A percentile compares a stretch with the other conserved stretches of the same genome.
Conservation (phyloP, 83 land plant species). For the Picea mariana region DNA sequence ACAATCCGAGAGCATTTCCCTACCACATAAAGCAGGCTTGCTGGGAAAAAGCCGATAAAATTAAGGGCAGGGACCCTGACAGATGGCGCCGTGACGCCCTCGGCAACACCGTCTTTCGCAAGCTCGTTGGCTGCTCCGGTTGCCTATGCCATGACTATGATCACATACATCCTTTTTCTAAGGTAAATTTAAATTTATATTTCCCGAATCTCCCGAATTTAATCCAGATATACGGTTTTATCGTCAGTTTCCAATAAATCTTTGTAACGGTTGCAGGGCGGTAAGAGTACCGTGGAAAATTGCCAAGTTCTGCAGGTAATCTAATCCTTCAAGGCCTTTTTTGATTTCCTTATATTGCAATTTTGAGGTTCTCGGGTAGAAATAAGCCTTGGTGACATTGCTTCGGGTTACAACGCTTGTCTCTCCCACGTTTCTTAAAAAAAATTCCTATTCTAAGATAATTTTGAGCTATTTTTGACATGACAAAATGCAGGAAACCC, state of each 20-base stretch:
- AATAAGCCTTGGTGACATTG: too few species aligned
- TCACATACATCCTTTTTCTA: constrained; percentile 86
- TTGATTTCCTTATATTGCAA: too few species aligned
- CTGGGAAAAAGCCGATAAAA: constrained; percentile 89
- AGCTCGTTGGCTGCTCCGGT: constrained; percentile 93
- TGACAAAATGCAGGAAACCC: too few species aligned
- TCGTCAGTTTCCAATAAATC: neutral
- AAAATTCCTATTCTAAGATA: too few species aligned
- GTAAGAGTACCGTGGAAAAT: constrained; percentile 83
- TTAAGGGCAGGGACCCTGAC: constrained; percentile 86
- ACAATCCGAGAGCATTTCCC: constrained; percentile 74
- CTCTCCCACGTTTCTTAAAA: too few species aligned
- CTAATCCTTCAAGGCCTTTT: too few species aligned
- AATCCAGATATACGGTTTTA: neutral
- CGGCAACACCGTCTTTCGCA: constrained; percentile 84
- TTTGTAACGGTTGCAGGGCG: constrained; percentile 57
- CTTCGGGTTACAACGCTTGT: too few species aligned
- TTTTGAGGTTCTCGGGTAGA: too few species aligned
- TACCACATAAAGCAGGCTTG: constrained; percentile 88
- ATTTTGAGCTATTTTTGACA: too few species aligned
- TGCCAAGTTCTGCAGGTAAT: constrained; percentile 90
- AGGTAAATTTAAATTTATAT: constrained; percentile 37
- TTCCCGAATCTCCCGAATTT: neutral
- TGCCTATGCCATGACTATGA: constrained; percentile 95
- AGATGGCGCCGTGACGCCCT: constrained; percentile 89